Evolutionary conservation across 2,329 filamentous ascomycete genomes (phyloP).

Genomic region (Colletotrichum gloeosporioides): DNA sequence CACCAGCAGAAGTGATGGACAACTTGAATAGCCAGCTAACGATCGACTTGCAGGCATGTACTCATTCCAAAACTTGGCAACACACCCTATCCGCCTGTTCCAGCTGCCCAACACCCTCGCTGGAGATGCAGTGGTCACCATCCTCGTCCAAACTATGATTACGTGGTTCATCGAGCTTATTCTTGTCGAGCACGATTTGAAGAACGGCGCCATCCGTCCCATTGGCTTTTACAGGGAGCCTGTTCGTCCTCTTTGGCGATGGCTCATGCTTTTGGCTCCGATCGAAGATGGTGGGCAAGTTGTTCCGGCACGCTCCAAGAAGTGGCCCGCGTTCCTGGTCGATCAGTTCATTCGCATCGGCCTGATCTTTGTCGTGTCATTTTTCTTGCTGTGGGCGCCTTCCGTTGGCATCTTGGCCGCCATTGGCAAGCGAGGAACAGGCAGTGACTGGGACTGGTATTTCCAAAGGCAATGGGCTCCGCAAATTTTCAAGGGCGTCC

Average conservation of each 20-base stretch:
- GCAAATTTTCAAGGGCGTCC: constrained; percentile 54
- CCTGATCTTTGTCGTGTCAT: constrained; percentile 40
- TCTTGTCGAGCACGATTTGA: constrained; percentile 54
- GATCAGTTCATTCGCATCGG: constrained; percentile 41
- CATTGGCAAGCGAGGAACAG: constrained; percentile 37
- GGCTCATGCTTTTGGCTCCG: constrained; percentile 47
- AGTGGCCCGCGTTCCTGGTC: constrained; percentile 29
- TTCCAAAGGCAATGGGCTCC: constrained; percentile 50
- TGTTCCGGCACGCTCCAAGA: constrained; percentile 29
- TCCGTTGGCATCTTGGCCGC: constrained; percentile 47
- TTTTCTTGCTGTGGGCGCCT: constrained; percentile 48
- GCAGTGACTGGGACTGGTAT: constrained; percentile 43
- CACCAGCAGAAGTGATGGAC: neutral
- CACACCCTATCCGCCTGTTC: constrained; percentile 51
- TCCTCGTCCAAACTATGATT: constrained; percentile 53
- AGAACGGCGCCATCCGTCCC: constrained; percentile 48
- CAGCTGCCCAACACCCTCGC: constrained; percentile 56
- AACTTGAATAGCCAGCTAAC: neutral
- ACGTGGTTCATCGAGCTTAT: constrained; percentile 57
- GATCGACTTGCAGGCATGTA: constrained; percentile 48
- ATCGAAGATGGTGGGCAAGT: constrained; percentile 28
- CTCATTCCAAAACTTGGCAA: constrained; percentile 37
- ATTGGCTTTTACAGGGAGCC: constrained; percentile 50
- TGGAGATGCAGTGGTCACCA: constrained; percentile 55
- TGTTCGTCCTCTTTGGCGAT: constrained; percentile 35